Base-by-base conservation (phyloP, 768 basidiomycete genomes). In the Podaxis mareebaensis region DNA sequence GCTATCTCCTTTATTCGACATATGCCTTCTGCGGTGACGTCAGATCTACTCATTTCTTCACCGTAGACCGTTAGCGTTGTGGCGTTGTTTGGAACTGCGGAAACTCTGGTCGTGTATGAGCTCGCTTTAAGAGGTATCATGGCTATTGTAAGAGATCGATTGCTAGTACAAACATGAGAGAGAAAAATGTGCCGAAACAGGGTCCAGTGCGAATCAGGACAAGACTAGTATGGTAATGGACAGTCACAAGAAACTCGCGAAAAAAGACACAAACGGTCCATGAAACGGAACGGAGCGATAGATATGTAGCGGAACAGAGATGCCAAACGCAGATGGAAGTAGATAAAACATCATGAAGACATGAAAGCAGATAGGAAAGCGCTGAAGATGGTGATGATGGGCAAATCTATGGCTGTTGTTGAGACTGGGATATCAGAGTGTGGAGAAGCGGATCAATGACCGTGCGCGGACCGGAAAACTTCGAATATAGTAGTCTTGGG, bases 1-100 rank as follows among this genome's bases (percentile, higher is more conserved):
- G 46, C 28, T 49, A 58, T 58, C 58, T 58, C 58, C 46, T 49
- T 20, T 20, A 58, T 48, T 58, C 40, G 56, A 39, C 54, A 30
- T 58, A 46, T 12, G 28, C 28, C 44, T 40, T 58, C 11, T 26
- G 44, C 56, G 24, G 40, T 58, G 56, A 58, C 56, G 56, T 58
- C 56, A 58, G 24, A 13, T 58, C 3, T 5, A 22, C 22, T 7
- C 17, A 33, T 42, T 44, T 30, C 28, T 44, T 5, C 24, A 13
- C 20, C 13, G 26, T 51, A 51, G 13, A 51, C 12, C 22, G 49
- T 51, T 51, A 28, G 49, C 12, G 22, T 20, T 24, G 49, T 51
- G 22, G 20, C 49, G 42, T 20, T 13, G n/a, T 8, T 20, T 44
- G 26, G 12, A 28, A 15, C 26, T 51, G 26, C 49, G 49, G 20